These are phyloP conservation scores for Pittosporum tobira DNA, from an alignment of 129 eudicot species.

Conservation along the genomic window DNA sequence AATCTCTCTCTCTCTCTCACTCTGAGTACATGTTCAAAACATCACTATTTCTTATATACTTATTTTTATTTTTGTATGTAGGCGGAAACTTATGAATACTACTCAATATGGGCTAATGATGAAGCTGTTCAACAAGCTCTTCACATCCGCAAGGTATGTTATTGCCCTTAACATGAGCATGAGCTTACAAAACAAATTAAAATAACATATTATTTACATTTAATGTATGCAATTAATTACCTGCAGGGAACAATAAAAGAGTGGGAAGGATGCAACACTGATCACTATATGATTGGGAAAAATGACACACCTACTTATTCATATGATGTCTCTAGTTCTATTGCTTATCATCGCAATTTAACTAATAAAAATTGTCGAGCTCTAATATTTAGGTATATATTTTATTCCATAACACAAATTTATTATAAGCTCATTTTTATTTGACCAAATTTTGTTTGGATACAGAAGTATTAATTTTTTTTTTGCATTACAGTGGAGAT, in stretches of 20 bases:
- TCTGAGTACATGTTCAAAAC: background rate
- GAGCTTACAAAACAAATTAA: no score
- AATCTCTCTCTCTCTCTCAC: background rate
- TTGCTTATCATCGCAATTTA: conserved; percentile 1
- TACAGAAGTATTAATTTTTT: no score
- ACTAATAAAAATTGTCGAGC: conserved; percentile 8
- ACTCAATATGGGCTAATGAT: conserved; percentile 2
- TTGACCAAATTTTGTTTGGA: background rate
- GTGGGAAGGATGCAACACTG: conserved; percentile 10
- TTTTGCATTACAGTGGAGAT: conserved; percentile 13
- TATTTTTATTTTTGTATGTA: background rate
- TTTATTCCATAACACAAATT: no score
- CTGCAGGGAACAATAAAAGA: conserved; percentile 9
- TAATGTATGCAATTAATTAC: background rate
- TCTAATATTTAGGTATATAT: conserved; percentile 10
- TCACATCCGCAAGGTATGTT: conserved; percentile 4
- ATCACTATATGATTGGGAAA: conserved; percentile 1
- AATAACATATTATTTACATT: no score
- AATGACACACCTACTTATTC: conserved; percentile 2
- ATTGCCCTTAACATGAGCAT: no score
- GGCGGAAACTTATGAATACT: conserved; percentile 6
- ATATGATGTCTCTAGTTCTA: background rate
- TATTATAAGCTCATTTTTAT: background rate
- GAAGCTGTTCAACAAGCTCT: conserved; percentile 9
- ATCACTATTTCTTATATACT: background rate